Conservation (phyloP, 495 filamentous ascomycete genomes). For the Daldinia loculata region DNA sequence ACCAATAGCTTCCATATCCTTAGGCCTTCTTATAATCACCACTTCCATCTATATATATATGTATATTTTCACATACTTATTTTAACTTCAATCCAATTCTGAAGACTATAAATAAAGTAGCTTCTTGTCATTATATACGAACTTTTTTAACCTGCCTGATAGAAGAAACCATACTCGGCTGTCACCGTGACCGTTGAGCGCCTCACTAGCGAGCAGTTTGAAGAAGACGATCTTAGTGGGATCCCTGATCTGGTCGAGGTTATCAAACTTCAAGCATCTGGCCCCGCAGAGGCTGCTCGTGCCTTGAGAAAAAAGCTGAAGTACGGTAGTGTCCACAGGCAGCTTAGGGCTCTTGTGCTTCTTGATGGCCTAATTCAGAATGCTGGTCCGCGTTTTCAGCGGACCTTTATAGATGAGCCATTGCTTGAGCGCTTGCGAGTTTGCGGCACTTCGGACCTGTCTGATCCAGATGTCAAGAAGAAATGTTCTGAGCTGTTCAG, state of each 20-base stretch:
- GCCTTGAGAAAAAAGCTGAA: conserved; percentile 98
- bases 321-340: conserved; percentile 91
- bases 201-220: conserved; percentile 87
- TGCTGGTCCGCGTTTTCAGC: conserved; percentile 87
- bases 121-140: neutral
- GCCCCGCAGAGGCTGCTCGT: conserved; percentile 88
- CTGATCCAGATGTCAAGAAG: conserved; percentile 82
- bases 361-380: conserved; percentile 96
- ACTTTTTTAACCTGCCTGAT: conserved; percentile 30
- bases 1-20: conserved; percentile 3
- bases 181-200: conserved; percentile 94
- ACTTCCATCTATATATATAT: neutral
- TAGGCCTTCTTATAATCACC: neutral
- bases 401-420: conserved; percentile 89
- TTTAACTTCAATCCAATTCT: neutral
- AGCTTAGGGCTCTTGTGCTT: conserved; percentile 87
- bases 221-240: conserved; percentile 89
- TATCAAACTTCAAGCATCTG: conserved; percentile 85
- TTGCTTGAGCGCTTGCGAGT: conserved; percentile 91
- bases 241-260: conserved; percentile 95
- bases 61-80: neutral
- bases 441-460: conserved; percentile 82
- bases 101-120: neutral
- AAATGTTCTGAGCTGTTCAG: conserved; percentile 88
- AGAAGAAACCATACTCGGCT: conserved; percentile 95